These are phyloP conservation scores for Fusarium subtropicale DNA, from an alignment of 2,329 filamentous ascomycete species.

Conservation along the genomic window DNA sequence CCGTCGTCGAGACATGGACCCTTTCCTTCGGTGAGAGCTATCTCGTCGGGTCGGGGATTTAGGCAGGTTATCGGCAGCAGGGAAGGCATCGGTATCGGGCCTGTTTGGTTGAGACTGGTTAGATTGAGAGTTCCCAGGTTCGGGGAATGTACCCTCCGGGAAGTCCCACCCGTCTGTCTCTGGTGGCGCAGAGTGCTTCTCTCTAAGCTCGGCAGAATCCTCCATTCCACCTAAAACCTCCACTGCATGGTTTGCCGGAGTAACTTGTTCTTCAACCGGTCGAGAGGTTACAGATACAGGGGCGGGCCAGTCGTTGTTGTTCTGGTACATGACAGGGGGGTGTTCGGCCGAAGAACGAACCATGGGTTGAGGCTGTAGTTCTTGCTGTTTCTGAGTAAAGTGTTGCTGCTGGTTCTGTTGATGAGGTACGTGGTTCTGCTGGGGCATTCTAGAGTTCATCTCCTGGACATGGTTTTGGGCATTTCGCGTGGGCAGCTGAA, in stretches of 20 bases:
- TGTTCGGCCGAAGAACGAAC: constrained; percentile 65
- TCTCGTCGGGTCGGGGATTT: constrained; percentile 82
- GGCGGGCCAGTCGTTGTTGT: constrained; percentile 52
- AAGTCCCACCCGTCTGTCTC: constrained; percentile 92
- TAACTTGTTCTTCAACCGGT: constrained; percentile 51
- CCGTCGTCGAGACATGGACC: constrained; percentile 78
- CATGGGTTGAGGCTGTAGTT: constrained; percentile 62
- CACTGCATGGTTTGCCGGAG: constrained; percentile 54
- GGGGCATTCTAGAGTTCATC: constrained; percentile 63
- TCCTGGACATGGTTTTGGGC: constrained; percentile 70
- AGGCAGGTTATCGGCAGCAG: constrained; percentile 80
- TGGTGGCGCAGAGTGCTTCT: constrained; percentile 59
- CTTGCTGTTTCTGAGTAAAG: constrained; percentile 51
- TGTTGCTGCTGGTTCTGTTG: constrained; percentile 55
- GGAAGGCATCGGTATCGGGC: constrained; percentile 90
- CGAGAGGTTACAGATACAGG: constrained; percentile 52
- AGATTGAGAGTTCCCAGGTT: constrained; percentile 60
- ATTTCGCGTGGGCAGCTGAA: constrained; percentile 54
- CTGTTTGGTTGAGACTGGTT: constrained; percentile 67
- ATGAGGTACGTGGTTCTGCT: constrained; percentile 70
- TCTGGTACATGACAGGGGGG: constrained; percentile 56
- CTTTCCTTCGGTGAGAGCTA: constrained; percentile 80
- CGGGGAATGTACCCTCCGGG: constrained; percentile 77
- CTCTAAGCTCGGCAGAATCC: constrained; percentile 56
- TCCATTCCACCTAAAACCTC: constrained; percentile 56